Evolutionary conservation across 2,329 filamentous ascomycete genomes (phyloP).

Genomic region (Sporothrix pallida): DNA sequence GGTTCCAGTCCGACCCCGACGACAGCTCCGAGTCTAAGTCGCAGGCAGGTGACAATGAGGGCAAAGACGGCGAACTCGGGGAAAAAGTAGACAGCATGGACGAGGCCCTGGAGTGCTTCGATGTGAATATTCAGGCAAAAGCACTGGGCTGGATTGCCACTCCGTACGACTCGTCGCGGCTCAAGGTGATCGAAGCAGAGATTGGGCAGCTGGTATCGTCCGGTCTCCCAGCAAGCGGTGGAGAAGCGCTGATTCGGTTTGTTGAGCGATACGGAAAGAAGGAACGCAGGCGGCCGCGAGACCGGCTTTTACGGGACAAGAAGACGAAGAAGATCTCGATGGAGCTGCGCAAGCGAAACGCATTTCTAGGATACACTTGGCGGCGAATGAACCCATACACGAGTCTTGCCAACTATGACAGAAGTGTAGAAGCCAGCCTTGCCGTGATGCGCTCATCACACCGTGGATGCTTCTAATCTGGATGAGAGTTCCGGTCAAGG

Average conservation of each 20-base stretch:
- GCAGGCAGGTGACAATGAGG: not conserved
- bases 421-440: slow-evolving; percentile 30
- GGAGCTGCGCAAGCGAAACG: slow-evolving; percentile 78
- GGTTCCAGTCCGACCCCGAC: slow-evolving; percentile 65
- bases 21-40: slow-evolving; percentile 28
- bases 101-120: slow-evolving; percentile 13
- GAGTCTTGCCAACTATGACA: not conserved
- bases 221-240: slow-evolving; percentile 46
- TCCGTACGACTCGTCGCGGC: slow-evolving; percentile 56
- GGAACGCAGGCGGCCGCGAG: slow-evolving; percentile 80
- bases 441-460: slow-evolving; percentile 38
- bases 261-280: slow-evolving; percentile 61
- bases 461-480: slow-evolving; percentile 35
- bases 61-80: not conserved
- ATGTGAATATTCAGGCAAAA: slow-evolving; percentile 47
- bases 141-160: slow-evolving; percentile 53
- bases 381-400: slow-evolving; percentile 53
- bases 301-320: slow-evolving; percentile 80
- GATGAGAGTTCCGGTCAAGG: not conserved
- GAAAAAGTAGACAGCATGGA: slow-evolving; percentile 14
- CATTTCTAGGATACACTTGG: slow-evolving; percentile 92
- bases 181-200: slow-evolving; percentile 57
- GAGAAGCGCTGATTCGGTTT: slow-evolving; percentile 56
- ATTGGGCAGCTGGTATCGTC: slow-evolving; percentile 49
- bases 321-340: slow-evolving; percentile 70